Conservation (phyloP, 1,139 yeast species). For the Blastobotrys niveus region DNA sequence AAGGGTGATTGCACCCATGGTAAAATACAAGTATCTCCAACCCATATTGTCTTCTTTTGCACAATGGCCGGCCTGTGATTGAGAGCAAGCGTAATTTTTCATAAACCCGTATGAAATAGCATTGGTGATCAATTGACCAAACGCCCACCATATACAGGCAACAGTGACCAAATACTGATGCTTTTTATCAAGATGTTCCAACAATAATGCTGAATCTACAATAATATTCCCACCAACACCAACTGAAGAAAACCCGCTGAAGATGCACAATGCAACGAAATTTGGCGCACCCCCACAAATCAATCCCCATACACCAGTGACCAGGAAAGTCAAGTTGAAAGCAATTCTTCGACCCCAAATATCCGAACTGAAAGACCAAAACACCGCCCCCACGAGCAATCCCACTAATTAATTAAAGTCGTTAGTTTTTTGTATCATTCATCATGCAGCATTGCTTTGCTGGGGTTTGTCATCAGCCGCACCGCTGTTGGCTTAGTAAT, state of each 20-base stretch:
- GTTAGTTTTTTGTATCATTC: too few species aligned
- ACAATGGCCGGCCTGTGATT: conserved; percentile 36
- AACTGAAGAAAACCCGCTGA: conserved; percentile 36
- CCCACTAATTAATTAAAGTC: conserved; percentile 34
- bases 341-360: conserved; percentile 52
- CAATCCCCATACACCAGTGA: conserved; percentile 49
- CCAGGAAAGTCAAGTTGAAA: conserved; percentile 48
- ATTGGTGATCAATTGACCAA: conserved; percentile 52
- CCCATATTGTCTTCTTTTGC: conserved; percentile 46
- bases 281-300: conserved; percentile 47
- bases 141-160: conserved; percentile 55
- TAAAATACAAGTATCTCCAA: conserved; percentile 53
- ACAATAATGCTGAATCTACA: conserved; percentile 53
- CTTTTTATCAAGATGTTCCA: conserved; percentile 50
- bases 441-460: too few species aligned
- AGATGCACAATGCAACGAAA: conserved; percentile 43
- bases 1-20: conserved; percentile 48
- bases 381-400: conserved; percentile 48
- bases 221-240: conserved; percentile 55
- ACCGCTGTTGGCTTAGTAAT: not conserved
- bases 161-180: conserved; percentile 49
- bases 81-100: conserved; percentile 43
- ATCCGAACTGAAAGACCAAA: conserved; percentile 56
- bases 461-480: too few species aligned
- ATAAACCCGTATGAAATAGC: conserved; percentile 52